A percentile compares a stretch with the other conserved stretches of the same genome.
These are phyloP conservation scores for Russula compacta DNA, from an alignment of 768 basidiomycete species.

Conservation along the genomic window DNA sequence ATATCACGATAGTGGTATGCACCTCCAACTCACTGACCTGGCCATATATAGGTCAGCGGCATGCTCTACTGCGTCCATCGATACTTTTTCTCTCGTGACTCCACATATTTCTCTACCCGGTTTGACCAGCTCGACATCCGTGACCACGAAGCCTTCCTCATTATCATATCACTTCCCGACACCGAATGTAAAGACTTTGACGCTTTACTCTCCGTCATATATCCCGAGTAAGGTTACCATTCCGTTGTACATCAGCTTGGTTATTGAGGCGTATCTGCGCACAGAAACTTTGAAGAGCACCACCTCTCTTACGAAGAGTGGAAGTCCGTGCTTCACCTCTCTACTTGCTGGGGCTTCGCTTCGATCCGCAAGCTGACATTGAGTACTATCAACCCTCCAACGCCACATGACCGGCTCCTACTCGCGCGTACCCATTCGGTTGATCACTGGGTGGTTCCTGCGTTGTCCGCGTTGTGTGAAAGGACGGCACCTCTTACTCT, in stretches of 20 bases:
- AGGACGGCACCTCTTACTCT: not conserved
- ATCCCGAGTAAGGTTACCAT: slow-evolving; percentile 5
- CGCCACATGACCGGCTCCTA: not conserved
- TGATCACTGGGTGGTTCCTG: slow-evolving; percentile 8
- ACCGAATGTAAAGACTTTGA: slow-evolving; percentile 6
- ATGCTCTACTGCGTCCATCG: slow-evolving; percentile 8
- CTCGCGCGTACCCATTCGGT: slow-evolving; percentile 4
- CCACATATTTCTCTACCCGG: not conserved
- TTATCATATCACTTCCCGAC: not conserved
- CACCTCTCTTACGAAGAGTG: slow-evolving; percentile 19
- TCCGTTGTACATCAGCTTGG: not conserved
- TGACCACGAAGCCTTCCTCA: not conserved
- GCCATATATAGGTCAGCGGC: not conserved
- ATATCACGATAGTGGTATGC: not conserved
- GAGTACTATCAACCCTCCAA: not conserved
- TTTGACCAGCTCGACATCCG: not conserved
- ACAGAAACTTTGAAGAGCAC: slow-evolving; percentile 1
- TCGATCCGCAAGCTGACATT: slow-evolving; percentile 19
- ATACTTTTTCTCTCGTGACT: slow-evolving; percentile 8
- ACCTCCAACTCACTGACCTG: not conserved
- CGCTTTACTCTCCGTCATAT: slow-evolving; percentile 1
- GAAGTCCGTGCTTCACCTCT: slow-evolving; percentile 23
- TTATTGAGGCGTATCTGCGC: not conserved
- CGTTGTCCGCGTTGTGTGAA: slow-evolving; percentile 5
- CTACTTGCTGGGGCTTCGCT: slow-evolving; percentile 26